Evolutionary conservation across 352 stramenopile genomes (phyloP), one percentile per base, ranked within the genome.

Genomic region (Phytophthora citrophthora): DNA sequence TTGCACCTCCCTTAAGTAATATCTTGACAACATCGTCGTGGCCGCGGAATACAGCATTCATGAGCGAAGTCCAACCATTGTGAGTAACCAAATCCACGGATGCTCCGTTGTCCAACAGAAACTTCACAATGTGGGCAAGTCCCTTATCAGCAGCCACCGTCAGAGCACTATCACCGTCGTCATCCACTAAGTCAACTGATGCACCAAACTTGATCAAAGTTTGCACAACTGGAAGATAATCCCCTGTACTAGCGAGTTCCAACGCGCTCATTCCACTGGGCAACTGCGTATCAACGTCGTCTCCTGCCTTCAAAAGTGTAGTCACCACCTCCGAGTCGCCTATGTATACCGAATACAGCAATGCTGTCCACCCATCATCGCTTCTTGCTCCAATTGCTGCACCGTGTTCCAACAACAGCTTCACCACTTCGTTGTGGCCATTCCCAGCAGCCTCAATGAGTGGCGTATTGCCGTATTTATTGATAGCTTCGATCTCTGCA

Each of bases 391-490:
- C 36, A 41, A 41, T 41, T 41, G 8, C 48, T 23, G 18, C 16
- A 15, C 32, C 40, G 2, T 46, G 16, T 13, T 40, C 47, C 1
- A 43, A 7, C 24, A 60, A 15, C 7, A 60, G 31, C 15, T 60
- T 26, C 5, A 44, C 40, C 39, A 51, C n/a, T 11, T n/a, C 40
- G 9, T 16, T 43, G 52, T 60, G 26, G 5, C 39, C 52, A 24
- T 44, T 60, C 15, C 11, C 23, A 58, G 50, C 24, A 27, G 50
- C 24, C 8, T 18, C 9, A 4, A 58, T 58, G 7, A 58, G 20
- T 36, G 38, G 24, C 4, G 51, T 20, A 27, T 27, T 29, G 0
- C 18, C 9, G 6, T 26, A 27, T 12, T 26, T 23, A 23, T 46
- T 26, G 9, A 46, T 16, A 13, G 40, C 11, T 7, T 46, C 40